These are phyloP conservation scores for Entelexis sorbosivorans DNA, from an alignment of 1,139 yeast genomes.

Conservation along the genomic window DNA sequence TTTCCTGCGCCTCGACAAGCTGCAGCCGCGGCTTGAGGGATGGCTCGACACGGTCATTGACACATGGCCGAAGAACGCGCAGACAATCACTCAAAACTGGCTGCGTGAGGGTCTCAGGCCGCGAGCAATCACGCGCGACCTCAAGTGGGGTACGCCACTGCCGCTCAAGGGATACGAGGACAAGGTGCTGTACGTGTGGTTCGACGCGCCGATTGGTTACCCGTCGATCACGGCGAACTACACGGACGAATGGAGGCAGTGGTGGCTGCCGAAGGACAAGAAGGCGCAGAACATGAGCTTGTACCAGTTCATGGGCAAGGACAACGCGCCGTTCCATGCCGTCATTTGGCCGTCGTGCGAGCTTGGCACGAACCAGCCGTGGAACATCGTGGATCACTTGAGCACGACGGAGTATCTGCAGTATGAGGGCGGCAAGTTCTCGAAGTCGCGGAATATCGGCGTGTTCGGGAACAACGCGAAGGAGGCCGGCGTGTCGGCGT, in stretches of 20 bases:
- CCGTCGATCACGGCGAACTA: slow-evolving; percentile 92
- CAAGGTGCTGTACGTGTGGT: slow-evolving; percentile 95
- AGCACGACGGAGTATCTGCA: slow-evolving; percentile 94
- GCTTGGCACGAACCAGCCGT: slow-evolving; percentile 73
- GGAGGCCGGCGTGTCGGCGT: slow-evolving; percentile 79
- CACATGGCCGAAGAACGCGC: slow-evolving; percentile 84
- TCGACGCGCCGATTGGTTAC: slow-evolving; percentile 95
- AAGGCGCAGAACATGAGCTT: slow-evolving; percentile 60
- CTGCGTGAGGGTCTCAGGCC: slow-evolving; percentile 85
- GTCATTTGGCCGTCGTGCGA: slow-evolving; percentile 93
- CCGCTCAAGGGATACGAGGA: slow-evolving; percentile 68
- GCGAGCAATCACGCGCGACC: slow-evolving; percentile 93
- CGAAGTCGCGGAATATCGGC: slow-evolving; percentile 92
- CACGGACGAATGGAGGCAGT: slow-evolving; percentile 65
- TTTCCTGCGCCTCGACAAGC: slow-evolving; percentile 68
- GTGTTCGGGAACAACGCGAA: slow-evolving; percentile 97
- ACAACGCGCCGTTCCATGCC: slow-evolving; percentile 96
- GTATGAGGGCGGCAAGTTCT: slow-evolving; percentile 95
- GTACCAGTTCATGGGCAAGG: slow-evolving; percentile 98
- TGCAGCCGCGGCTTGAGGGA: slow-evolving; percentile 58
- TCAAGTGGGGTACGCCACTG: slow-evolving; percentile 97
- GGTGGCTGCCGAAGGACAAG: slow-evolving; percentile 55
- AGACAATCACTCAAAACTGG: slow-evolving; percentile 83
- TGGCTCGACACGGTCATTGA: slow-evolving; percentile 74
- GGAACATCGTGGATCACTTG: slow-evolving; percentile 88